These are phyloP conservation scores for Mycosphaerella sp. DNA, from an alignment of 2,329 filamentous ascomycete genomes.

Conservation along the genomic window DNA sequence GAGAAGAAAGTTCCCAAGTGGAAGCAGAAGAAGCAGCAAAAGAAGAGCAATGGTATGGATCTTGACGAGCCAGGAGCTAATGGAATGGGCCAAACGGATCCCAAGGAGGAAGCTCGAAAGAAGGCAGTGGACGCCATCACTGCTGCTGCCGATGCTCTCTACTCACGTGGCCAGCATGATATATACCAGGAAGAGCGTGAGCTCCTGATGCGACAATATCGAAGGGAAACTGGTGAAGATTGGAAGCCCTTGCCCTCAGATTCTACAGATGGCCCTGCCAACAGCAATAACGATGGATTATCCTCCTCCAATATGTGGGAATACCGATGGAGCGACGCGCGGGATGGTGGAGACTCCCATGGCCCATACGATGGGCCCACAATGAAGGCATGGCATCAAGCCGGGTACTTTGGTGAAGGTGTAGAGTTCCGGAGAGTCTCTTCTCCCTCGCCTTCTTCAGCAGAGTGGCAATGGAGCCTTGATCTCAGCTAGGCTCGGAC, in stretches of 20 bases:
- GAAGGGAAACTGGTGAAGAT: slow-evolving; percentile 76
- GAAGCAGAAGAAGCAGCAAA: slow-evolving; percentile 49
- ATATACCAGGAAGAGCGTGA: slow-evolving; percentile 89
- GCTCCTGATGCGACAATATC: slow-evolving; percentile 73
- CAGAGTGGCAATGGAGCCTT: slow-evolving; percentile 40
- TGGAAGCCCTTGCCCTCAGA: slow-evolving; percentile 53
- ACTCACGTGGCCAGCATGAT: slow-evolving; percentile 77
- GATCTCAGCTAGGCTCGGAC: slow-evolving; percentile 29
- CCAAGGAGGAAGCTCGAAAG: slow-evolving; percentile 63
- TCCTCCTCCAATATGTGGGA: slow-evolving; percentile 56
- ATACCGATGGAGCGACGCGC: slow-evolving; percentile 84
- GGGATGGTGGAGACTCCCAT: slow-evolving; percentile 71
- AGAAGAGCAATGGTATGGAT: slow-evolving; percentile 59
- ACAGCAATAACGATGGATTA: background rate
- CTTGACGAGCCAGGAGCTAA: slow-evolving; percentile 46
- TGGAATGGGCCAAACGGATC: slow-evolving; percentile 47
- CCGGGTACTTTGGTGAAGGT: slow-evolving; percentile 86
- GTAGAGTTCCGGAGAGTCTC: slow-evolving; percentile 53
- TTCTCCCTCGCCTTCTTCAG: slow-evolving; percentile 28
- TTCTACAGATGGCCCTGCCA: slow-evolving; percentile 3
- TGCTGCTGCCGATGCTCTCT: slow-evolving; percentile 78
- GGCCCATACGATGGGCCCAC: slow-evolving; percentile 79
- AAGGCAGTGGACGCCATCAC: slow-evolving; percentile 76
- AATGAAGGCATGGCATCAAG: slow-evolving; percentile 87
- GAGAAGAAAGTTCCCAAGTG: slow-evolving; percentile 52